Base-by-base conservation (phyloP, 1,284 basidiomycete species). In the Tilletia indica region DNA sequence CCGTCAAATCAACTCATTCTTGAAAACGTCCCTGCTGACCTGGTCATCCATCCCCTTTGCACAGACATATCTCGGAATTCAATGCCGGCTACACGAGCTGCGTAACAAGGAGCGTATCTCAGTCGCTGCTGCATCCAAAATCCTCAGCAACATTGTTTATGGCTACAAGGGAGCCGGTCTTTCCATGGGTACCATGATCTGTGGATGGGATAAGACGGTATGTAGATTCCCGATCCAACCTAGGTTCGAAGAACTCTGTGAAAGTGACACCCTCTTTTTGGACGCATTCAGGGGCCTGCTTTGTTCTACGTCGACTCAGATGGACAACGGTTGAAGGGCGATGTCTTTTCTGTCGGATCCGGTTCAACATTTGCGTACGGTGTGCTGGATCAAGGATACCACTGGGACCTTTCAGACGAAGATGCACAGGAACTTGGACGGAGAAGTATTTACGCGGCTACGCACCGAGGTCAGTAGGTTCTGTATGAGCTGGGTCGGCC, bases 131-230 rank as follows among this genome's bases (percentile, higher is more conserved):
- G 97, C 97, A 5, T 94, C 92, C 86, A 99, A 99, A 85, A 97
- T 95, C 85, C 88, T 99, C 71, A 92, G 92, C 86, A 99, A 99
- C 83, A 90, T 99, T 70, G 94, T 99, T 6, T 99, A 98, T 86
- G 89, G 91, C 72, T 99, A 99, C 88, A 99, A 99, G 86, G 97
- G 97, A 14, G 98, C 97, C 95, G 97, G 97, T 4, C 86, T 99
- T 73, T 96, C 93, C 84, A 99, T 99, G 96, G 97, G 97, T 71
- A 99, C 97, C 1, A 99, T 99, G 97, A 97, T 99, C 77, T 98
- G 95, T 81, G 97, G 97, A 38, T 99, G 96, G 95, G 97, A 99
- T 87, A 99, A 98, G 88, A 97, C 96, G 11, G 92, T 92, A 76
- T 78, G 90, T 4, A 21, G 39, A 45, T 45, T 45, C n/a, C n/a